phyloP scores from a whole-genome alignment of 768 basidiomycete species.

The Mycena indigotica region DNA sequence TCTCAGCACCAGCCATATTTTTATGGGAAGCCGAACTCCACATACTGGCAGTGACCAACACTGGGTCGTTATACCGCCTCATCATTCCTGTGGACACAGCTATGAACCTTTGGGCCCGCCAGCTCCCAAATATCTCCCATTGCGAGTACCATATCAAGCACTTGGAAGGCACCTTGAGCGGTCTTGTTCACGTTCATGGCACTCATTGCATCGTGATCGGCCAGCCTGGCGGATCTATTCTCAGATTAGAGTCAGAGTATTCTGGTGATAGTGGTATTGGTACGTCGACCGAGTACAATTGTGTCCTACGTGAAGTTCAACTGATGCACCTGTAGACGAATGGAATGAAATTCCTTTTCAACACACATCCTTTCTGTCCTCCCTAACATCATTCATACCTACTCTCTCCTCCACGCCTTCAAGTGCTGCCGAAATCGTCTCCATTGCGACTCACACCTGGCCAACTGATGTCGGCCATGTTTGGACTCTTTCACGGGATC shows the following conservation, averaged over 20 bases:
- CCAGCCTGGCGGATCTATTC: conserved; percentile 60
- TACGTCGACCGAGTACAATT: conserved; percentile 36
- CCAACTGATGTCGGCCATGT: conserved; percentile 74
- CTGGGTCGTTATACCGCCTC: conserved; percentile 74
- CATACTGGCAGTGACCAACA: conserved; percentile 65
- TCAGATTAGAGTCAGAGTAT: conserved; percentile 70
- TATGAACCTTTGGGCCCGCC: conserved; percentile 59
- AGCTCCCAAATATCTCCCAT: conserved; percentile 56
- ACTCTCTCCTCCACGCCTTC: conserved; percentile 47
- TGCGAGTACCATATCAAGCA: conserved; percentile 70
- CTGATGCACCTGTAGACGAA: conserved; percentile 49
- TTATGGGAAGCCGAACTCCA: conserved; percentile 62
- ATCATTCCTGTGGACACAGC: conserved; percentile 60
- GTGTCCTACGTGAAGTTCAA: conserved; percentile 17
- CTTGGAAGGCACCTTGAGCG: conserved; percentile 42
- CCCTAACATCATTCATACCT: conserved; percentile 67
- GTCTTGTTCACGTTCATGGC: conserved; percentile 67
- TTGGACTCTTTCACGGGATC: conserved; percentile 88
- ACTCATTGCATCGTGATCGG: conserved; percentile 66
- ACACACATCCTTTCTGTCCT: conserved; percentile 66
- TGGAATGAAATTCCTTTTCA: conserved; percentile 71
- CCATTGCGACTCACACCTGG: conserved; percentile 72
- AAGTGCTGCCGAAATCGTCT: conserved; percentile 62
- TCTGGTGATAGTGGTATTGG: conserved; percentile 58
- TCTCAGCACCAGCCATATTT: conserved; percentile 68